Base-by-base conservation (phyloP, 208 protist species). In the Entamoeba moshkovskii region DNA sequence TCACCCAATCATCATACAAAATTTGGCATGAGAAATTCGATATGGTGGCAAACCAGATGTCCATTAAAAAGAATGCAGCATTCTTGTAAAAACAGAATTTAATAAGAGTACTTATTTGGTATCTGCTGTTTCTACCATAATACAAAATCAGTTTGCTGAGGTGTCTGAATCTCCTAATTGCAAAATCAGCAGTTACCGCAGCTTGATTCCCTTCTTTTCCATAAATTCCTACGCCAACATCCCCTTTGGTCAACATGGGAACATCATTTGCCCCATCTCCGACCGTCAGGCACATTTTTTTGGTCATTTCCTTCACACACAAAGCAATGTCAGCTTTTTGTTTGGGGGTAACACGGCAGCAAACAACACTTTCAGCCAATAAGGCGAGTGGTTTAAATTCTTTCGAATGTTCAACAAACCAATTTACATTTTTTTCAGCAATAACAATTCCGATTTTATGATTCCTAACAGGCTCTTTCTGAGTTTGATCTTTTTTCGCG, bases 211-310 rank as follows among this genome's bases (percentile, higher is more conserved):
- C 94, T 92, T 95, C 95, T 45, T 52, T 59, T 22, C 95, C 95
- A 93, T 25, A 15, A 2, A 95, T 95, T 1, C 95, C 95, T 25
- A 95, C 94, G 38, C 94, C 94, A 33, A 93, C 91, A 46, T 94
- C 47, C 0, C 95, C 95, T 44, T 42, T 45, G 38, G 52, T 45
- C 5, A 95, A 46, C 94, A 95, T 95, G 2, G 38, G 46, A 52
- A 94, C n/a, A 92, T 95, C 94, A 48, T 95, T 95, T 46, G 91
- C 94, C 49, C 93, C 93, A 93, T 95, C 94, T 46, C 94, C 94
- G 92, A 95, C 94, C 5, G 94, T 94, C 6, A 95, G n/a, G 47
- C 15, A 42, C 5, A 18, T 45, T 47, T 16, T 49, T 16, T 95
- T 66, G 44, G 45, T 49, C 11, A 45, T 33, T 44, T 59, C 13